A percentile compares a stretch with the other conserved stretches of the same genome.
Conservation (phyloP, 2,329 filamentous ascomycete genomes). For the Trichoderma guizhouense region DNA sequence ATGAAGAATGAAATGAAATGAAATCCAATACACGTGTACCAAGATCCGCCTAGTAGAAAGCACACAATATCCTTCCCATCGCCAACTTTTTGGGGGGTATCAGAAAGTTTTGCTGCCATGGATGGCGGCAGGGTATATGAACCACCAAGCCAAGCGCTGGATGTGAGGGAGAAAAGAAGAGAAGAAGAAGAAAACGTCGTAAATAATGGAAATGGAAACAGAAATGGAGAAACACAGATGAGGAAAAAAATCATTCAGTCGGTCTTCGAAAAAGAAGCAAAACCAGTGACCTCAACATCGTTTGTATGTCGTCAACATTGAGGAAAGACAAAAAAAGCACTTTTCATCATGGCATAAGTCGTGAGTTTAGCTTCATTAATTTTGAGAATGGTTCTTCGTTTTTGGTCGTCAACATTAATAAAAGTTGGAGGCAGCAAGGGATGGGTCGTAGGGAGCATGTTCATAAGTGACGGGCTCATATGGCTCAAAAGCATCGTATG, state of each 20-base stretch:
- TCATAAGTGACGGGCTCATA: constrained; percentile 16
- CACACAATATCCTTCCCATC: constrained; percentile 24
- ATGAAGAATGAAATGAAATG: not conserved
- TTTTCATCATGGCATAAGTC: constrained; percentile 7
- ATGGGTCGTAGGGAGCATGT: constrained; percentile 29
- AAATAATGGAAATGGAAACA: constrained; percentile 17
- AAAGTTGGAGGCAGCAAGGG: constrained; percentile 28
- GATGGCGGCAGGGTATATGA: constrained; percentile 21
- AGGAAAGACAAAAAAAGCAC: constrained; percentile 22
- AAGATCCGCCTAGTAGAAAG: constrained; percentile 19
- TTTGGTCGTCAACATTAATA: constrained; percentile 32
- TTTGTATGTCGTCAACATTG: constrained; percentile 10
- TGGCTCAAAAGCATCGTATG: constrained; percentile 11
- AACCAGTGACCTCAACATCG: constrained; percentile 22
- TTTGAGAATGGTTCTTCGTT: constrained; percentile 24
- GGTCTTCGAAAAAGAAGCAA: not conserved
- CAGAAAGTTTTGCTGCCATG: constrained; percentile 31
- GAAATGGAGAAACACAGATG: not conserved
- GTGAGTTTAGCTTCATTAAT: constrained; percentile 5
- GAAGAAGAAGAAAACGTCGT: not conserved
- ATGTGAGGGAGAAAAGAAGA: constrained; percentile 13
- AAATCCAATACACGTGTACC: constrained; percentile 15
- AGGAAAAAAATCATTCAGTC: not conserved
- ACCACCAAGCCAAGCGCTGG: constrained; percentile 27
- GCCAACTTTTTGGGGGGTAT: constrained; percentile 35